Evolutionary conservation across 2,329 filamentous ascomycete species (phyloP).

Genomic region (Epichloe gansuensis): DNA sequence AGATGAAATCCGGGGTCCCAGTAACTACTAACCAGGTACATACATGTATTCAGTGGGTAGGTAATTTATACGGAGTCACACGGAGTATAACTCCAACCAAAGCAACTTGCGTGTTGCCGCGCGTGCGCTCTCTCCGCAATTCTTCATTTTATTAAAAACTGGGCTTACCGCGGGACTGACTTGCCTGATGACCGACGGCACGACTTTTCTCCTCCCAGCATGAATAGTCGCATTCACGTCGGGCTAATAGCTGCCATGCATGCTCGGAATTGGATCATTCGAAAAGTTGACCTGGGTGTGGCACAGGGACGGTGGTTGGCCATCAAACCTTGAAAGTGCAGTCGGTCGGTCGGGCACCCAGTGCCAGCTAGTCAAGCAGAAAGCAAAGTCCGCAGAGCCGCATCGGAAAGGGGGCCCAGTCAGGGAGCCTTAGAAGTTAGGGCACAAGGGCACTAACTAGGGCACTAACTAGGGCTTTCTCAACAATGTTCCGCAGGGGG

Average conservation of each 20-base stretch:
- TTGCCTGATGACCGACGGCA: too few species aligned
- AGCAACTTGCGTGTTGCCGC: background rate
- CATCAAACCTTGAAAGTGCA: background rate
- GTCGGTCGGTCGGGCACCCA: background rate
- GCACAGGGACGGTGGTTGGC: background rate
- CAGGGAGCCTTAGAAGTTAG: background rate
- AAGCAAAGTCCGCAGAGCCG: slow-evolving; percentile 3
- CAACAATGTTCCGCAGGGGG: too few species aligned
- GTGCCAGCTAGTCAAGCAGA: too few species aligned
- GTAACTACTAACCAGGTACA: too few species aligned
- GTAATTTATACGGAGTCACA: too few species aligned
- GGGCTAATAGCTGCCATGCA: background rate
- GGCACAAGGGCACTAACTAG: background rate
- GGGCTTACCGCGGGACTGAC: background rate
- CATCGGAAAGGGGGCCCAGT: background rate
- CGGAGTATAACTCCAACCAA: background rate
- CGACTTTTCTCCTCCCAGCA: background rate
- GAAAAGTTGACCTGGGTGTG: background rate
- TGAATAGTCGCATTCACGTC: background rate
- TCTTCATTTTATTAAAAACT: background rate
- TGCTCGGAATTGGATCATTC: background rate
- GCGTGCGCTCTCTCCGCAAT: background rate
- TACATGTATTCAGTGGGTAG: too few species aligned
- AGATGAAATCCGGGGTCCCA: too few species aligned
- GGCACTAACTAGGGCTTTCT: background rate